Evolutionary conservation across 2,329 filamentous ascomycete genomes (phyloP).

Genomic region (Pseudogymnoascus verrucosus): DNA sequence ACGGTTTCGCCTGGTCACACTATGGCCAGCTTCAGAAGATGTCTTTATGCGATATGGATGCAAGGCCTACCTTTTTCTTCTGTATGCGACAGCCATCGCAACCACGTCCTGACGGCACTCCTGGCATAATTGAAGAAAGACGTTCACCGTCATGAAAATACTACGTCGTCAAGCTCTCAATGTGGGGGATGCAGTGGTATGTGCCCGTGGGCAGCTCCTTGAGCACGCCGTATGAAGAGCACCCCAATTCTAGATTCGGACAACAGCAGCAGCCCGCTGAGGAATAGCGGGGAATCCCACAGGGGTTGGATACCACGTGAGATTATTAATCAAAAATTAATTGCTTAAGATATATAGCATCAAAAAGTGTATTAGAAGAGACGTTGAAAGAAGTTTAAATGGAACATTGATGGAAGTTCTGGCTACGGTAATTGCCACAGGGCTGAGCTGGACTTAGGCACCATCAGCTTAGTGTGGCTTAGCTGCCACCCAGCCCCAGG

Average conservation of each 20-base stretch:
- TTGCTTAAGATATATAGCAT: neutral
- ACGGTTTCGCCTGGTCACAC: conserved; percentile 23
- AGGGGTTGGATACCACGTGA: neutral
- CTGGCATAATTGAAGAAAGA: conserved; percentile 34
- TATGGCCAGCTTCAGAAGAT: neutral
- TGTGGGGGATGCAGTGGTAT: neutral
- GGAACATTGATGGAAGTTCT: neutral
- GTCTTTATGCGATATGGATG: neutral
- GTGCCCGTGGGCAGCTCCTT: neutral
- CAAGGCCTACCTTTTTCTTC: conserved; percentile 41
- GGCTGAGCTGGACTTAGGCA: neutral
- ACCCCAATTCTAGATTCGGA: neutral
- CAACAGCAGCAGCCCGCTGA: neutral
- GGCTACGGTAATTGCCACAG: neutral
- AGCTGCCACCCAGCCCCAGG: neutral
- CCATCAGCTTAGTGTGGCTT: neutral
- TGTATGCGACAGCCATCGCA: conserved; percentile 44
- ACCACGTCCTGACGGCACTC: conserved; percentile 42
- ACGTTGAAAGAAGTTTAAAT: neutral
- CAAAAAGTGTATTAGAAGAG: neutral
- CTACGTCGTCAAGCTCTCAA: neutral
- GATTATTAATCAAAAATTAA: neutral
- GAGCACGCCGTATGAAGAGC: neutral
- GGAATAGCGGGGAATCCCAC: neutral
- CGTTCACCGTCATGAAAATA: neutral